Evolutionary conservation across 352 stramenopile species (phyloP).

Genomic region (Phytophthora lateralis): DNA sequence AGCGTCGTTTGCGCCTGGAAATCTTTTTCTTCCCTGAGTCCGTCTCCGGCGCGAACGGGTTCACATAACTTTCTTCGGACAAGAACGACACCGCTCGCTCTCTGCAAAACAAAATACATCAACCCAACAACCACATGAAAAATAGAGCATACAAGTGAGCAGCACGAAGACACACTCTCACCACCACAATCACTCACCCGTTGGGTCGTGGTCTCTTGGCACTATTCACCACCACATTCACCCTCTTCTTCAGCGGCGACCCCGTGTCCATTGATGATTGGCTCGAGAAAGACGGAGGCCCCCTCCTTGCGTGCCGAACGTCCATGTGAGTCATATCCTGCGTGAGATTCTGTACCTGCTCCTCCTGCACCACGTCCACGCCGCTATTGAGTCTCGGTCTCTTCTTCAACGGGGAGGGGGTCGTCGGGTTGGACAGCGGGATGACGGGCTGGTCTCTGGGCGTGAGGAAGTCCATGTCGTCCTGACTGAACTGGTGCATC

Average conservation of each 20-base stretch:
- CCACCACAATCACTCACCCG: conserved; percentile 22
- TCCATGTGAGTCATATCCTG: conserved; percentile 84
- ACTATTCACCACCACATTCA: conserved; percentile 28
- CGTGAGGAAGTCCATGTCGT: conserved; percentile 88
- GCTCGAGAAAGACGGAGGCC: conserved; percentile 55
- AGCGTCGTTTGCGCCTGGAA: conserved; percentile 66
- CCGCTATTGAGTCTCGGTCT: conserved; percentile 47
- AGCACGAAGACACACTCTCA: conserved; percentile 1
- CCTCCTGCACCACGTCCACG: conserved; percentile 51
- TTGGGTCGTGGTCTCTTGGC: conserved; percentile 35
- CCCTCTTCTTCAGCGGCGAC: conserved; percentile 40
- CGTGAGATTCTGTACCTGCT: conserved; percentile 73
- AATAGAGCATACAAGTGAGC: conserved; percentile 14
- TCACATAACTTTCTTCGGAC: conserved; percentile 61
- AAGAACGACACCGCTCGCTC: conserved; percentile 31
- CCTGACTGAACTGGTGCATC: conserved; percentile 82
- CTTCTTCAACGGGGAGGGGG: conserved; percentile 85
- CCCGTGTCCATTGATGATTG: conserved; percentile 49
- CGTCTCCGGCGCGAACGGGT: conserved; percentile 67
- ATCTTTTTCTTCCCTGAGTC: conserved; percentile 65
- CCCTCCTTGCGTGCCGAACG: conserved; percentile 39
- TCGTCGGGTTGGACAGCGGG: conserved; percentile 81
- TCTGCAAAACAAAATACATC: conserved; percentile 19
- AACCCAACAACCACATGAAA: conserved; percentile 6
- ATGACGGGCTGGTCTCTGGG: conserved; percentile 84